Evolutionary conservation across 495 filamentous ascomycete species (phyloP), one percentile per base, ranked within the genome.

Genomic region (Penicillium crystallinum): DNA sequence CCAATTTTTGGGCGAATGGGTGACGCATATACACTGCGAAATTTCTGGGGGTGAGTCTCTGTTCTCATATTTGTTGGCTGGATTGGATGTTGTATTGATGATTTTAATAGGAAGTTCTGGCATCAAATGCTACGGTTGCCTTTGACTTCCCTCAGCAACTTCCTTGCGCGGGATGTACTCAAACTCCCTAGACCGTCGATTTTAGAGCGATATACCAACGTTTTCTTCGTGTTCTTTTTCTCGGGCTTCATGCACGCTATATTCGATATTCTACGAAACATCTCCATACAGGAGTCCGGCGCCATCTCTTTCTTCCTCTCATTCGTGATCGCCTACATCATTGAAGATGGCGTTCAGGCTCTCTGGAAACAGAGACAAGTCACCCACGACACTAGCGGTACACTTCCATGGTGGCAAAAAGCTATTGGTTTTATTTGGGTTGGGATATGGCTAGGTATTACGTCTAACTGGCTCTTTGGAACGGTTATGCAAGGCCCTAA

Each of bases 41-140:
- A 56, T 8, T 62, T 58, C 37, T 71, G 66, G 64, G 62, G 66
- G 69, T 71, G 43, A 58, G 62, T 46, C 38, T 27, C 7, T 27
- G 12, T 6, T 19, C 15, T 21, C 17, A 36, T 40, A 43, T 29
- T 21, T 3, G 5, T 9, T 9, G 1, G 2, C 6, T 10, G 18
- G 21, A 14, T 15, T 8, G 1, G 31, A 12, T 14, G 17, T 25
- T 15, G 40, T 36, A 30, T 18, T 12, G 4, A 17, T 35, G n/a
- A 4, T 35, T 29, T 43, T 23, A 37, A 59, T 45, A 73, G 70
- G 3, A 66, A 60, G 43, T 74, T 71, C 56, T 76, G 73, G 73
- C 71, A 76, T 47, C 66, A 71, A 43, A 55, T 63, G 25, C 33
- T 71, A 14, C 68, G 69, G 21, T 52, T 62, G 44, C 60, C 60